Conservation (phyloP, 2,329 filamentous ascomycete genomes). For the Fusarium foetens region DNA sequence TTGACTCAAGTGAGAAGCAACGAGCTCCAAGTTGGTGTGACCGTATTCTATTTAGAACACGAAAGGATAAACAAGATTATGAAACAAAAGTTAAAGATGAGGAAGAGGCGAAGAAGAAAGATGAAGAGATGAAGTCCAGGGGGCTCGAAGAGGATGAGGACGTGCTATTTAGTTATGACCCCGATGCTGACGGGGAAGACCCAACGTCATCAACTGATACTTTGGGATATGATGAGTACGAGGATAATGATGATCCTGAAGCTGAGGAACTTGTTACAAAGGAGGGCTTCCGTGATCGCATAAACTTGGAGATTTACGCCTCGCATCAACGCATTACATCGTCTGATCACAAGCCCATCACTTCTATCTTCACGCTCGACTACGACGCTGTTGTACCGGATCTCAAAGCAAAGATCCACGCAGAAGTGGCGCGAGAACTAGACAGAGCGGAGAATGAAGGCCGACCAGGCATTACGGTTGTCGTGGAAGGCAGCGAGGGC, state of each 20-base stretch:
- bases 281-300: slow-evolving; percentile 65
- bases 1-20: slow-evolving; percentile 95
- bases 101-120: slow-evolving; percentile 73
- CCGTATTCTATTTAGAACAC: slow-evolving; percentile 86
- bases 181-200: slow-evolving; percentile 74
- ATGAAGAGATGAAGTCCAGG: slow-evolving; percentile 85
- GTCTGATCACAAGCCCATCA: slow-evolving; percentile 94
- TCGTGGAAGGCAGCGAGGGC: slow-evolving; percentile 70
- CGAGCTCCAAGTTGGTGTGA: slow-evolving; percentile 97
- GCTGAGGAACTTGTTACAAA: slow-evolving; percentile 64
- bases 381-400: slow-evolving; percentile 90
- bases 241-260: slow-evolving; percentile 58
- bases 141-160: slow-evolving; percentile 85
- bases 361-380: slow-evolving; percentile 82
- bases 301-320: slow-evolving; percentile 74
- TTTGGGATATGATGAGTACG: slow-evolving; percentile 70
- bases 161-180: slow-evolving; percentile 90
- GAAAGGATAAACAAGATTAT: slow-evolving; percentile 73
- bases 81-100: slow-evolving; percentile 72
- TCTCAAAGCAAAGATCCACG: slow-evolving; percentile 83
- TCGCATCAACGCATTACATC: slow-evolving; percentile 91
- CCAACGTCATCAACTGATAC: slow-evolving; percentile 39
- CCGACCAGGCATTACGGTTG: slow-evolving; percentile 81
- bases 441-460: slow-evolving; percentile 94
- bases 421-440: slow-evolving; percentile 86